Evolutionary conservation across 306 rosid genomes (phyloP).

Genomic region (Sophora flavescens): DNA sequence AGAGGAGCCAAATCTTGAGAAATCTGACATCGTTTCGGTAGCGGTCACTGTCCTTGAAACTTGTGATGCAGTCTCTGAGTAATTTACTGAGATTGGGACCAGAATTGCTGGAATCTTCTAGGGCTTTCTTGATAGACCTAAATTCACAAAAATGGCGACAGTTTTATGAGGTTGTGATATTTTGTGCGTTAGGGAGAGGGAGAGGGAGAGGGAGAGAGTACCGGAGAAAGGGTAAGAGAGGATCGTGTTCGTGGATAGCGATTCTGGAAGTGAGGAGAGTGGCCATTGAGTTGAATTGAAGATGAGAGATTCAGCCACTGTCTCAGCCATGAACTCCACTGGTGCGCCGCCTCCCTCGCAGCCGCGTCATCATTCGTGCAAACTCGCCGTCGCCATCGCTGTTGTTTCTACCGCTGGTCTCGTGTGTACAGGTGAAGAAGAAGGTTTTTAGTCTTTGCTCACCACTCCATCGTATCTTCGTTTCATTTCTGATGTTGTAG

Average conservation of each 20-base stretch:
- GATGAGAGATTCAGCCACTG: neutral
- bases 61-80: constrained; percentile 63
- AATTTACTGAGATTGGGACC: constrained; percentile 49
- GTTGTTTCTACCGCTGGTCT: too few species aligned
- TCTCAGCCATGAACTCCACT: too few species aligned
- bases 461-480: too few species aligned
- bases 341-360: too few species aligned
- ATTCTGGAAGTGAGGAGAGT: neutral
- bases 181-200: neutral
- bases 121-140: constrained; percentile 67
- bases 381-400: too few species aligned
- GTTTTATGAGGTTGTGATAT: neutral
- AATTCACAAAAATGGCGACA: constrained; percentile 13
- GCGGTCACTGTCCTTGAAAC: constrained; percentile 56
- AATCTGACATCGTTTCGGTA: constrained; percentile 79
- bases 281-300: constrained; percentile 29
- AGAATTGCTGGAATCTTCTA: constrained; percentile 53
- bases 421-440: too few species aligned
- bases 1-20: constrained; percentile 84
- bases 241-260: constrained; percentile 52
- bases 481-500: too few species aligned
- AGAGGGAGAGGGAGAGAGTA: constrained; percentile 43
- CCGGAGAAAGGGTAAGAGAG: constrained; percentile 74
- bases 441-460: too few species aligned
- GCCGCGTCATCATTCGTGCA: too few species aligned